Evolutionary conservation across 2,329 filamentous ascomycete species (phyloP).

Genomic region (Phyllosticta citrichinensis): DNA sequence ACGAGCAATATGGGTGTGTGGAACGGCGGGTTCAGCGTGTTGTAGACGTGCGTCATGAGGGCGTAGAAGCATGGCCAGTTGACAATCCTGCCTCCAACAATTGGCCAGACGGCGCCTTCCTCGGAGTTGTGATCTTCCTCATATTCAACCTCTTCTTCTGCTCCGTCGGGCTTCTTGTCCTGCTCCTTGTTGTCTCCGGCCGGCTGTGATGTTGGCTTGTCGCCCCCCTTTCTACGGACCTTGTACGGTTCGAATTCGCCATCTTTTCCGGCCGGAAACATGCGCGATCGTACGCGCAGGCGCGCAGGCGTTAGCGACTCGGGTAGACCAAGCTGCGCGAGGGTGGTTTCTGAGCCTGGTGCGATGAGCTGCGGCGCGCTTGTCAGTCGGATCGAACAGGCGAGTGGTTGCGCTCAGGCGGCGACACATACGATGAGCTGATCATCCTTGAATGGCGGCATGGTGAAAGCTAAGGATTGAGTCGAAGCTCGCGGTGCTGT

Average conservation of each 20-base stretch:
- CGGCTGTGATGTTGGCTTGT: conserved; percentile 18
- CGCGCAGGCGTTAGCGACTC: conserved; percentile 88
- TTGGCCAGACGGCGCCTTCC: conserved; percentile 83
- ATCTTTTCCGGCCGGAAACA: conserved; percentile 72
- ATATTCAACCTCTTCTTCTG: conserved; percentile 53
- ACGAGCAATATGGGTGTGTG: conserved; percentile 92
- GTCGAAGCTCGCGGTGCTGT: conserved; percentile 3
- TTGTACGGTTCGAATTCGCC: conserved; percentile 76
- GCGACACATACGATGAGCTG: conserved; percentile 30
- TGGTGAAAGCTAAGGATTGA: conserved; percentile 13
- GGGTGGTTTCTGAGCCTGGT: conserved; percentile 77
- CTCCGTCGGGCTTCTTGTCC: conserved; percentile 26
- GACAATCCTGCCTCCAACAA: conserved; percentile 69
- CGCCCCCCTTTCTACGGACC: conserved; percentile 45
- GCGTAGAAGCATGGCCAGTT: conserved; percentile 92
- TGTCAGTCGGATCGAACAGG: not conserved
- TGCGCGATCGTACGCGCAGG: conserved; percentile 78
- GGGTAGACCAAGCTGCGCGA: conserved; percentile 80
- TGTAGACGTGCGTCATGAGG: conserved; percentile 84
- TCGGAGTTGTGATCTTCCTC: conserved; percentile 83
- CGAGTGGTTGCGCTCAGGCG: not conserved
- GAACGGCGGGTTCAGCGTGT: conserved; percentile 78
- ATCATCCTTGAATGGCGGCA: conserved; percentile 37
- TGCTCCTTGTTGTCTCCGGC: conserved; percentile 20
- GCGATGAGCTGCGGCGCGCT: conserved; percentile 49